phyloP scores from a whole-genome alignment of 192 early-diverging fungal species.

The Diversispora eburnea region DNA sequence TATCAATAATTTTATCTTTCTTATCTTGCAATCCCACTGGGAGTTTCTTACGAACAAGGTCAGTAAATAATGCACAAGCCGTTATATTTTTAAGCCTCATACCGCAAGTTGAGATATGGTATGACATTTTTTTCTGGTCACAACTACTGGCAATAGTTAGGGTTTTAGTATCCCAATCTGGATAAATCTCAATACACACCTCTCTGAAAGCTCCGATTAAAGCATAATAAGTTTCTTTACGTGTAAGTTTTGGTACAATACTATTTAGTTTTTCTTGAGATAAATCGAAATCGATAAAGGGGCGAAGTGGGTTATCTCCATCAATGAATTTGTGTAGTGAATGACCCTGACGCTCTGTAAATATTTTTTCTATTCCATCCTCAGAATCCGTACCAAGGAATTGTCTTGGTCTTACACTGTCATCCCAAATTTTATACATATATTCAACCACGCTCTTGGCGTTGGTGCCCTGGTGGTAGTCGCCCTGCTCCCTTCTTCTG shows the following conservation, averaged over 20 bases:
- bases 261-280: background rate
- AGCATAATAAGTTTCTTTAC: background rate
- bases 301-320: background rate
- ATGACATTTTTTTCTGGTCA: conserved; percentile 11
- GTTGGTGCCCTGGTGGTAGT: no score
- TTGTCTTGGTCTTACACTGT: conserved; percentile 13
- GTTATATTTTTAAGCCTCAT: conserved; percentile 13
- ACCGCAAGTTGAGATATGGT: conserved; percentile 9
- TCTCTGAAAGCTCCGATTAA: background rate
- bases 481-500: no score
- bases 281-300: no score
- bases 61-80: background rate
- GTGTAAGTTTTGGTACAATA: conserved; percentile 1
- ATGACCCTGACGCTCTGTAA: background rate
- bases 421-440: no score
- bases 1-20: conserved; percentile 16
- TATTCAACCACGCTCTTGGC: no score
- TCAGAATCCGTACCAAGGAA: conserved; percentile 10
- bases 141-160: conserved; percentile 15
- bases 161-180: background rate
- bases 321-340: conserved; percentile 16
- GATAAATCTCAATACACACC: background rate
- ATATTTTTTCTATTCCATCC: conserved; percentile 1
- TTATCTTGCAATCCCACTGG: background rate
- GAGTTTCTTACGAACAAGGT: conserved; percentile 21